Evolutionary conservation across 2,329 filamentous ascomycete species (phyloP).

Genomic region (Arthrobotrys pseudoclavata): DNA sequence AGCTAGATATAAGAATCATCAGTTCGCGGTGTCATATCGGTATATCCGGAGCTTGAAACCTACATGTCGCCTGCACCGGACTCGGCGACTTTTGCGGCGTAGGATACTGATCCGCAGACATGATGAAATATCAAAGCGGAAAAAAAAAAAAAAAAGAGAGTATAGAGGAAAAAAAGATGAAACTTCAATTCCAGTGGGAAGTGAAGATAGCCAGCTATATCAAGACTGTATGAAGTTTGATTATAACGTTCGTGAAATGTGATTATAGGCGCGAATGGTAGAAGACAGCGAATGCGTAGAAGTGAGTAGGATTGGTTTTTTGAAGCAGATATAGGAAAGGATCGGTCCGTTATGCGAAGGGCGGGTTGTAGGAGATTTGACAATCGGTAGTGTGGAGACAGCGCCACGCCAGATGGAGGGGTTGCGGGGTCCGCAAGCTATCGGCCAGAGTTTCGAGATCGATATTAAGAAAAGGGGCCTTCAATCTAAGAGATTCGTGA

Average conservation of each 20-base stretch:
- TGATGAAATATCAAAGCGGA: conserved; percentile 20
- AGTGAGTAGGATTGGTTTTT: conserved; percentile 2
- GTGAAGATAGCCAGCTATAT: conserved; percentile 54
- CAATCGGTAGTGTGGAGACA: conserved; percentile 13
- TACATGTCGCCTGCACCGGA: conserved; percentile 50
- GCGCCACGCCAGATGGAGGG: conserved; percentile 28
- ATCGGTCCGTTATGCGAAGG: conserved; percentile 21
- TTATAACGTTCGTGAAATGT: conserved; percentile 7
- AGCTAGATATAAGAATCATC: conserved; percentile 36
- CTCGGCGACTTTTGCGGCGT: conserved; percentile 58
- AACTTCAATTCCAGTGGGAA: not conserved
- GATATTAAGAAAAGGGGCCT: conserved; percentile 34
- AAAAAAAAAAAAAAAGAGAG: conserved; percentile 2
- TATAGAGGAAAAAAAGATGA: conserved; percentile 2
- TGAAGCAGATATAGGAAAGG: conserved; percentile 1
- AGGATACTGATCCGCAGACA: conserved; percentile 57
- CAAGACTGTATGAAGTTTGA: conserved; percentile 1
- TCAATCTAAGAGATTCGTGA: conserved; percentile 58
- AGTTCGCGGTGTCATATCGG: not conserved
- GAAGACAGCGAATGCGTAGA: not conserved
- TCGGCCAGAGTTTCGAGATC: conserved; percentile 16
- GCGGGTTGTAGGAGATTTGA: conserved; percentile 23
- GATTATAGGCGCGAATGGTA: conserved; percentile 16
- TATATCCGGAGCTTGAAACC: not conserved
- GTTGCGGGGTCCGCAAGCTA: conserved; percentile 27